Conservation (phyloP, 352 stramenopile genomes). For the Pythium coloratum region DNA sequence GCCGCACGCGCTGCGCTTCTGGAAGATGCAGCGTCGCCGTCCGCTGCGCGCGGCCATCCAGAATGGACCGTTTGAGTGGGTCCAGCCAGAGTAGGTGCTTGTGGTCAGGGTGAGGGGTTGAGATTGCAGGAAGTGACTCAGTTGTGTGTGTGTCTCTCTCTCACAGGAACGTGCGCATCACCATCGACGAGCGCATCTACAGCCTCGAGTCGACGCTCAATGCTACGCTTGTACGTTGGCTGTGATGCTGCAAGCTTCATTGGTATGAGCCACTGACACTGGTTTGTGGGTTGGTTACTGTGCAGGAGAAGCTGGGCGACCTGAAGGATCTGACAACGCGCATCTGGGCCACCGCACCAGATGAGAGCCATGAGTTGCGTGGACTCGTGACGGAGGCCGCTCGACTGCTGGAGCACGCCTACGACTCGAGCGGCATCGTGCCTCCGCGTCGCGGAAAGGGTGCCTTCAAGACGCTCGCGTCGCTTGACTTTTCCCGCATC, state of each 20-base stretch:
- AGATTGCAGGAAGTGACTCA: not conserved
- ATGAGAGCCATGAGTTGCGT: conserved; percentile 38
- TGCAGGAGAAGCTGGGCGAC: conserved; percentile 66
- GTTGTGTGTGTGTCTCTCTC: not conserved
- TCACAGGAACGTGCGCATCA: conserved; percentile 47
- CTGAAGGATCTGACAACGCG: conserved; percentile 60
- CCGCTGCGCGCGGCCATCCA: conserved; percentile 52
- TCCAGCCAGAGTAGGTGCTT: conserved; percentile 41
- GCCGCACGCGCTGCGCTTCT: conserved; percentile 62
- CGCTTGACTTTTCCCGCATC: conserved; percentile 46
- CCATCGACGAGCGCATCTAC: conserved; percentile 54
- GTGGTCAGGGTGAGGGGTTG: not conserved
- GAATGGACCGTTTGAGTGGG: conserved; percentile 63
- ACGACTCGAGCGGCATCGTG: conserved; percentile 59
- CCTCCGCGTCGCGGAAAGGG: conserved; percentile 54
- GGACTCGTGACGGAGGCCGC: conserved; percentile 47
- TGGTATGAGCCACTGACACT: not conserved
- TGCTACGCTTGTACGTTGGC: conserved; percentile 48
- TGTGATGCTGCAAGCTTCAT: not conserved
- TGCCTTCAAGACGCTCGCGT: conserved; percentile 50
- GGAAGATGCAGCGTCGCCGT: conserved; percentile 54
- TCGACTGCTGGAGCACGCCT: conserved; percentile 50
- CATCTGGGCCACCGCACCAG: conserved; percentile 13
- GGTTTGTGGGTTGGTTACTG: not conserved
- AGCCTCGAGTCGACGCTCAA: conserved; percentile 72